Conservation (phyloP, 495 filamentous ascomycete genomes). For the Penicillium simplicissimum region DNA sequence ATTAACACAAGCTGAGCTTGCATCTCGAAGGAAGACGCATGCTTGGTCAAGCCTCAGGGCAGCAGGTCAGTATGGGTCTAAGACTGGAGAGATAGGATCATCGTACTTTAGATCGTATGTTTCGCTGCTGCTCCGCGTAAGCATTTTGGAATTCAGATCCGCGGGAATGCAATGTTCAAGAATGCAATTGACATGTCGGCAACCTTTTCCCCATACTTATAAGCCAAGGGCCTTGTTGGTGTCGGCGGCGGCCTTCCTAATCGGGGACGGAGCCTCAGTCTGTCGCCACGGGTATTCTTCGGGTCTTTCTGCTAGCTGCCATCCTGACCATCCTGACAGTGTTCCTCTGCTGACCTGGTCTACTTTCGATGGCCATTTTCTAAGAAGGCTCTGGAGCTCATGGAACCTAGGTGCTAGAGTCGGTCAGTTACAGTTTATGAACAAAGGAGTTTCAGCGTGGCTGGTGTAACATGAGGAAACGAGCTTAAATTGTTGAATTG, state of each 20-base stretch:
- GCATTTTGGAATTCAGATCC: neutral
- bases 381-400: no score
- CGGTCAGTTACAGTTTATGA: no score
- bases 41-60: neutral
- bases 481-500: no score
- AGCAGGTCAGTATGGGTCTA: neutral
- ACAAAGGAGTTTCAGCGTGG: no score
- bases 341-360: no score
- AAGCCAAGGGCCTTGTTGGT: neutral
- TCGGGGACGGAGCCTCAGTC: neutral
- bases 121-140: neutral
- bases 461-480: no score
- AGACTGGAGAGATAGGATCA: neutral
- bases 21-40: neutral
- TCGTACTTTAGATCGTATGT: neutral
- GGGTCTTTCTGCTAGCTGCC: no score
- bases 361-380: no score
- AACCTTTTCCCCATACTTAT: neutral
- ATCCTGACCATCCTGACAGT: no score
- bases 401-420: no score
- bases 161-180: neutral
- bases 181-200: neutral
- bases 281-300: no score
- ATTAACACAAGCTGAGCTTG: neutral
- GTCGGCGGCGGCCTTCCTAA: neutral